Conservation (phyloP, 768 basidiomycete genomes). For the Suillus clintonianus region DNA sequence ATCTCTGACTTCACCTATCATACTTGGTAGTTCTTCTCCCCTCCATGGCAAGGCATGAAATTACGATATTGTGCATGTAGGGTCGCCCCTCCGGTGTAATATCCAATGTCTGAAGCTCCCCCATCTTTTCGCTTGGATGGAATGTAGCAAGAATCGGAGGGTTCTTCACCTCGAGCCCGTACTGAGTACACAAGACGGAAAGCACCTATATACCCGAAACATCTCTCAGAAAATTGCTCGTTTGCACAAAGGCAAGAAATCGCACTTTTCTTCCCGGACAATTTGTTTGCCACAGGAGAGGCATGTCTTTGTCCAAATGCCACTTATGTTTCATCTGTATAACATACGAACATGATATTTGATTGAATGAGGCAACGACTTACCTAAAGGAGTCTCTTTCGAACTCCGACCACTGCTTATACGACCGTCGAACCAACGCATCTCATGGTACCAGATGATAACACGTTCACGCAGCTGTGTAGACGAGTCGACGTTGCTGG, state of each 20-base stretch:
- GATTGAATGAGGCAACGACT: background rate
- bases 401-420: slow-evolving; percentile 29
- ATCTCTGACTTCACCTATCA: background rate
- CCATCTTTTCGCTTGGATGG: background rate
- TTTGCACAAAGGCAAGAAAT: background rate
- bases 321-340: background rate
- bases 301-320: background rate
- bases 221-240: background rate
- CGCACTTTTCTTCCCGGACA: background rate
- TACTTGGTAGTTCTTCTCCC: background rate
- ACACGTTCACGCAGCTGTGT: too few species aligned
- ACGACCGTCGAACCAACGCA: slow-evolving; percentile 10
- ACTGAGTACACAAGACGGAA: background rate
- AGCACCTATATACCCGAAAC: background rate
- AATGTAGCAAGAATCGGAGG: background rate
- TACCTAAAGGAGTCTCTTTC: slow-evolving; percentile 21
- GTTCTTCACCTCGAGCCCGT: background rate
- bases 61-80: background rate
- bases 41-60: slow-evolving; percentile 2
- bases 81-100: background rate
- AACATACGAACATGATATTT: background rate
- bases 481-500: too few species aligned
- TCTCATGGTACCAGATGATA: too few species aligned
- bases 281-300: background rate
- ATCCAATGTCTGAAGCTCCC: background rate